phyloP scores from a whole-genome alignment of 2,329 filamentous ascomycete genomes.

The Aureobasidium sp. region DNA sequence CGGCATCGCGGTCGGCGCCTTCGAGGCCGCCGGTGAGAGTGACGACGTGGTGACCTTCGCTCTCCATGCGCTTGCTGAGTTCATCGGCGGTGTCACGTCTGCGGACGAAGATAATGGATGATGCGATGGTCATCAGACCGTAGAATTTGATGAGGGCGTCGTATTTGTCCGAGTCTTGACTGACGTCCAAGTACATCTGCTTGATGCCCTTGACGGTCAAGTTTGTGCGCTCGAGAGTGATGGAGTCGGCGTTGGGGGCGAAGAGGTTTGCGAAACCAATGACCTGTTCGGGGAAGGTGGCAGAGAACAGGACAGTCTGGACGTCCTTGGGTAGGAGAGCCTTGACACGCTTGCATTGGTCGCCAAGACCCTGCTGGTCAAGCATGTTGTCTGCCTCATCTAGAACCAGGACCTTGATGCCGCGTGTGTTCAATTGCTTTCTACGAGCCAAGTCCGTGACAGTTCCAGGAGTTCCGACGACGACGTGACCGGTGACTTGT shows the following conservation, averaged over 20 bases:
- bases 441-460: constrained; percentile 80
- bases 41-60: constrained; percentile 85
- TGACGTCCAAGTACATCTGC: constrained; percentile 94
- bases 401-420: constrained; percentile 76
- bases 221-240: constrained; percentile 81
- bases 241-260: constrained; percentile 75
- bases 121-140: constrained; percentile 90
- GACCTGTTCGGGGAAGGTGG: constrained; percentile 83
- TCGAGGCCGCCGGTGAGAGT: constrained; percentile 86
- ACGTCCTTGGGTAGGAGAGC: constrained; percentile 63
- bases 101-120: constrained; percentile 97
- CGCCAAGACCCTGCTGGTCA: constrained; percentile 87
- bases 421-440: constrained; percentile 62
- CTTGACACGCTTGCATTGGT: constrained; percentile 90
- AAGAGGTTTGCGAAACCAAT: constrained; percentile 77
- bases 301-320: constrained; percentile 94
- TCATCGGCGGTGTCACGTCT: constrained; percentile 77
- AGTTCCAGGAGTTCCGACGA: constrained; percentile 91
- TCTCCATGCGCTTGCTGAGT: constrained; percentile 78
- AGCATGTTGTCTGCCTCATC: constrained; percentile 99
- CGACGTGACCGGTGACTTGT: constrained; percentile 65
- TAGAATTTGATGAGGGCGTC: constrained; percentile 86
- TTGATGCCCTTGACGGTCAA: constrained; percentile 96
- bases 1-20: constrained; percentile 69
- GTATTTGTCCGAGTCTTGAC: constrained; percentile 76